Conservation (phyloP, 2,329 filamentous ascomycete species). For the Paracorniculantispora psalliotae region DNA sequence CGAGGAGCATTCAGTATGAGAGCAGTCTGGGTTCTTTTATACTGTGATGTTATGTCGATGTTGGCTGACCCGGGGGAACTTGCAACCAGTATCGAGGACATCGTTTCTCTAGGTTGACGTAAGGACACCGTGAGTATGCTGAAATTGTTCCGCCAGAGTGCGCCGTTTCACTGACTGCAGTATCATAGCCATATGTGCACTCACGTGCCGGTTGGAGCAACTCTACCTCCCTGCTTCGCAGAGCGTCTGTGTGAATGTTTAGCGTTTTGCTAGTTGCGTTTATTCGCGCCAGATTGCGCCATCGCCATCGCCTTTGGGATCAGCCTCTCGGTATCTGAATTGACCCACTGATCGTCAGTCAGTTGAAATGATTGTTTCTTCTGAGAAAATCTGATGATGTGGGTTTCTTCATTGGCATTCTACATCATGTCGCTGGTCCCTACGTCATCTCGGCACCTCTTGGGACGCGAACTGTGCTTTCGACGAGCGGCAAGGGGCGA, state of each 20-base stretch:
- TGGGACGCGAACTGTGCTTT: no score
- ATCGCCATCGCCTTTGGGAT: not conserved
- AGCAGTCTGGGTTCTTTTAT: not conserved
- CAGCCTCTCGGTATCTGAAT: not conserved
- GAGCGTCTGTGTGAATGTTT: not conserved
- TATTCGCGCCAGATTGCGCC: conserved; percentile 9
- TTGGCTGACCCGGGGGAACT: not conserved
- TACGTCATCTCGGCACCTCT: not conserved
- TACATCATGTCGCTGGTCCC: not conserved
- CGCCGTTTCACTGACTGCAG: not conserved
- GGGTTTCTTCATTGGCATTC: not conserved
- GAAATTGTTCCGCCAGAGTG: not conserved
- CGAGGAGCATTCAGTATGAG: conserved; percentile 1
- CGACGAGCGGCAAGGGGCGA: no score
- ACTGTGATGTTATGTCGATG: not conserved
- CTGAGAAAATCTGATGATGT: not conserved
- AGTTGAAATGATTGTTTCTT: not conserved
- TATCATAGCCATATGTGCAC: not conserved
- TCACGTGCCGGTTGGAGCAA: not conserved
- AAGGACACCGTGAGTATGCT: not conserved
- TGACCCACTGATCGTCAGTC: not conserved
- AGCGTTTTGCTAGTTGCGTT: not conserved
- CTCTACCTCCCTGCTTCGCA: not conserved
- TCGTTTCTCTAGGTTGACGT: not conserved
- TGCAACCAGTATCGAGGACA: not conserved